These are phyloP conservation scores for Leptographium wingfieldii DNA, from an alignment of 2,329 filamentous ascomycete genomes.

Conservation along the genomic window DNA sequence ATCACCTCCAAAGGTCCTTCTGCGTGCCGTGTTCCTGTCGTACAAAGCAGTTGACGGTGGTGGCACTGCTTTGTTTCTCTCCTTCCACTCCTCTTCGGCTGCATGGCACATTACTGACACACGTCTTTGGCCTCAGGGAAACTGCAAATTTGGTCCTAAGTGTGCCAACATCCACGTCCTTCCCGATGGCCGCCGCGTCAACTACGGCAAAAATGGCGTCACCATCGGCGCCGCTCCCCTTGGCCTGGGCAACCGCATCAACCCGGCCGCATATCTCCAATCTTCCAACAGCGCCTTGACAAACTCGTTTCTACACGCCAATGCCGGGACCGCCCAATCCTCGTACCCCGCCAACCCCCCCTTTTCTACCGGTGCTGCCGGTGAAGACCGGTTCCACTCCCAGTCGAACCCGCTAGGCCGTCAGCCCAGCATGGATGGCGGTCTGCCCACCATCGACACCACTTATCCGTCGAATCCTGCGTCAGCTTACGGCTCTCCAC, in stretches of 20 bases:
- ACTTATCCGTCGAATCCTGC: slow-evolving; percentile 41
- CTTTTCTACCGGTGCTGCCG: slow-evolving; percentile 18
- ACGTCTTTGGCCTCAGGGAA: slow-evolving; percentile 49
- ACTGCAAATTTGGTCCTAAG: slow-evolving; percentile 97
- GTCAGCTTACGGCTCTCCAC: slow-evolving; percentile 67
- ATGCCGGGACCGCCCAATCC: slow-evolving; percentile 10
- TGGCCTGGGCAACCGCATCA: slow-evolving; percentile 54
- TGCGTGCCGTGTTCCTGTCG: background rate
- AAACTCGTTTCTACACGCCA: slow-evolving; percentile 46
- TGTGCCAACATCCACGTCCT: slow-evolving; percentile 95
- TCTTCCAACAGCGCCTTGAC: slow-evolving; percentile 59
- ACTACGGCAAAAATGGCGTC: slow-evolving; percentile 59
- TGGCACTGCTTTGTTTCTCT: background rate
- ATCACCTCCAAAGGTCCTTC: background rate
- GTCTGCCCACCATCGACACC: slow-evolving; percentile 45
- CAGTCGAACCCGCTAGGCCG: slow-evolving; percentile 26
- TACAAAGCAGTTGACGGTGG: background rate
- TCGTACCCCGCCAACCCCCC: background rate
- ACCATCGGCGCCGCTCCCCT: slow-evolving; percentile 44
- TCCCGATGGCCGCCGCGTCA: slow-evolving; percentile 84
- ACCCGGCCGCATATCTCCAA: slow-evolving; percentile 50
- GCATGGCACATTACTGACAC: background rate
- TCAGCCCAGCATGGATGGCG: slow-evolving; percentile 41
- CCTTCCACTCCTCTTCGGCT: background rate
- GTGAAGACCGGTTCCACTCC: slow-evolving; percentile 24